Conservation (phyloP, 129 eudicot genomes). For the Helianthus annuus region HanXRQr2.0-SUNRISE NC_035444.2:22526881-22527380, state of each 20-base stretch:
- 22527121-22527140: neutral
- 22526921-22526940: conserved; percentile 35
- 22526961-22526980: conserved; percentile 75
- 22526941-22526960: conserved; percentile 51
- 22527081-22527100: conserved; percentile 60
- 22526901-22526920: conserved; percentile 19
- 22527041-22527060: conserved; percentile 87
- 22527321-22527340: neutral
- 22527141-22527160: conserved; percentile 7
- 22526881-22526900: neutral
- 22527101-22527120: neutral
- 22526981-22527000: conserved; percentile 80
- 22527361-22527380: neutral
- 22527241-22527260: conserved; percentile 86
- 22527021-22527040: conserved; percentile 94
- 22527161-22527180: neutral
- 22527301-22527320: conserved; percentile 4
- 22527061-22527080: conserved; percentile 85
- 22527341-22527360: neutral
- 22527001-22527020: conserved; percentile 84
- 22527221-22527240: conserved; percentile 73
- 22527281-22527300: conserved; percentile 7
- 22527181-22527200: neutral
- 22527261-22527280: conserved; percentile 38
- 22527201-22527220: conserved; percentile 39